Conservation (phyloP, 2,329 filamentous ascomycete genomes). For the Sporothrix luriei region DNA sequence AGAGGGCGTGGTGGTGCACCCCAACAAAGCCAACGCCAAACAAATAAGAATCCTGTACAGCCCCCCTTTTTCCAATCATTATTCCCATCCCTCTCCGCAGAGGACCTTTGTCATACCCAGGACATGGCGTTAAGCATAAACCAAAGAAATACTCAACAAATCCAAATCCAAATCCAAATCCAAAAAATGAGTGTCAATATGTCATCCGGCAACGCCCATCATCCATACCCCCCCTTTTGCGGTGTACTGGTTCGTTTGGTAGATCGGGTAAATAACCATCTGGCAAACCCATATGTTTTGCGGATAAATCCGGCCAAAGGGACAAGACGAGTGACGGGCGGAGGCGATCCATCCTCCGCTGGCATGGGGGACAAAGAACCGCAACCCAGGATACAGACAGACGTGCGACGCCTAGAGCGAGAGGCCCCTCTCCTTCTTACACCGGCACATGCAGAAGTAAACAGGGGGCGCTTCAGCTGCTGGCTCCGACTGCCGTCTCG, state of each 20-base stretch:
- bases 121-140: constrained; percentile 1
- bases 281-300: background rate
- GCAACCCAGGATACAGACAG: background rate
- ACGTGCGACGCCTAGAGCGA: background rate
- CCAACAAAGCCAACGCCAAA: background rate
- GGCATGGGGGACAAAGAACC: constrained; percentile 3
- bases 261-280: constrained; percentile 3
- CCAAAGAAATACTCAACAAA: background rate
- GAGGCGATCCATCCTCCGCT: background rate
- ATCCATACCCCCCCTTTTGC: background rate
- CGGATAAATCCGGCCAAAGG: constrained; percentile 21
- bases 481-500: too few relatives aligned
- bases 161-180: background rate
- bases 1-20: background rate
- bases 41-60: background rate
- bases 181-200: background rate
- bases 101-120: background rate
- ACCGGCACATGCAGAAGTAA: background rate
- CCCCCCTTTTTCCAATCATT: background rate
- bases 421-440: background rate
- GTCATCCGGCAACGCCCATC: background rate
- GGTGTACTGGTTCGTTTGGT: constrained; percentile 1
- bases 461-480: too few relatives aligned
- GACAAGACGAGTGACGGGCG: background rate
- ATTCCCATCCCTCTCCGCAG: background rate